These are phyloP conservation scores for Aquilaria malaccensis DNA, from an alignment of 345 rosid genomes.

Conservation along the genomic window DNA sequence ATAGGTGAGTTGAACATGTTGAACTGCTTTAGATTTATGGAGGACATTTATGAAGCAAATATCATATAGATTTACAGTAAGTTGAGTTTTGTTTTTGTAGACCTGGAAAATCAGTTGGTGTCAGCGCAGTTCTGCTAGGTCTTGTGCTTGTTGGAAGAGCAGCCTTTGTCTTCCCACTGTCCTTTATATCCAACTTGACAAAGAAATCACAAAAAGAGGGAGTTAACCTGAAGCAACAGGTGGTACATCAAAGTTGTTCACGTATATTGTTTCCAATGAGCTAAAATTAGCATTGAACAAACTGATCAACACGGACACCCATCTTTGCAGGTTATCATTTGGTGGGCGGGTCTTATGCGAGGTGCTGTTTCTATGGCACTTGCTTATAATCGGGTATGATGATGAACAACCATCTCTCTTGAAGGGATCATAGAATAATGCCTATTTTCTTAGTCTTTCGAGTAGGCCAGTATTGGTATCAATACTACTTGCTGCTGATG, in stretches of 20 bases:
- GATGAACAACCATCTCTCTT: neutral
- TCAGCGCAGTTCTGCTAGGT: conserved; percentile 33
- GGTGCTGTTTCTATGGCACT: conserved; percentile 93
- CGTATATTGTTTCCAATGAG: neutral
- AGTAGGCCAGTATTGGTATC: too few species aligned
- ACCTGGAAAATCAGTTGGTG: conserved; percentile 35
- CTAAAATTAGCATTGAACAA: neutral
- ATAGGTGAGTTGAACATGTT: conserved; percentile 20
- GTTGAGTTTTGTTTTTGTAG: conserved; percentile 15
- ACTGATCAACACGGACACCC: conserved; percentile 1
- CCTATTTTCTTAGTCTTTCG: too few species aligned
- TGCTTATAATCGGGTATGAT: conserved; percentile 72
- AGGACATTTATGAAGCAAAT: neutral
- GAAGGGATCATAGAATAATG: neutral
- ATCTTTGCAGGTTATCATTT: conserved; percentile 48
- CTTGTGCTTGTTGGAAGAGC: conserved; percentile 39
- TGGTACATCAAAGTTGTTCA: conserved; percentile 12
- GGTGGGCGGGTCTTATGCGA: conserved; percentile 98
- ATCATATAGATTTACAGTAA: too few species aligned
- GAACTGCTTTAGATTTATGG: neutral
- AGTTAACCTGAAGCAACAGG: conserved; percentile 57
- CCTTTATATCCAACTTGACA: conserved; percentile 38
- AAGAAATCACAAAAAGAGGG: conserved; percentile 33
- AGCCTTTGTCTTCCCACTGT: conserved; percentile 45
- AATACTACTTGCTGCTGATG: too few species aligned